A percentile compares a stretch with the other conserved stretches of the same genome.
Conservation (phyloP, 192 early-diverging fungal species). For the Allomyces macrogynus region DNA sequence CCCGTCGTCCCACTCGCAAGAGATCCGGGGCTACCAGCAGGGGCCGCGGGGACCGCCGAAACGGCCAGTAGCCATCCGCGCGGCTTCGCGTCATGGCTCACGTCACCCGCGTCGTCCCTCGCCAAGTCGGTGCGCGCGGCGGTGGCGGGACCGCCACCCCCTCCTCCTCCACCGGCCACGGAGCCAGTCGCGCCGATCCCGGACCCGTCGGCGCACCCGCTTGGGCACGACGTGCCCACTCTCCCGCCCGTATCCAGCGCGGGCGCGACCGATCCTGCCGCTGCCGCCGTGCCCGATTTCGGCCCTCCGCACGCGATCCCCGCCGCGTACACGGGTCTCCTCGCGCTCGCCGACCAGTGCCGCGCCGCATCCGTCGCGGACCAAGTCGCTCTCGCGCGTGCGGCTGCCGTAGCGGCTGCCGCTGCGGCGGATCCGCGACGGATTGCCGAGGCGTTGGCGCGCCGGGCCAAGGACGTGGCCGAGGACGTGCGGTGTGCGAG, state of each 20-base stretch:
- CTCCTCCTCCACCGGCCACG: too few relatives aligned
- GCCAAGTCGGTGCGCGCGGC: not conserved
- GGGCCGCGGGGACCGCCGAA: not conserved
- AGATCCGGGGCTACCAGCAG: not conserved
- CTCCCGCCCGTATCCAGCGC: not conserved
- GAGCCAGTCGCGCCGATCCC: not conserved
- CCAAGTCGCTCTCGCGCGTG: conserved; percentile 15
- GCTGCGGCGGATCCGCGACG: conserved; percentile 27
- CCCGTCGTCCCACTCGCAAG: not conserved
- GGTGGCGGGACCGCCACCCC: not conserved
- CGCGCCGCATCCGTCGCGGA: conserved; percentile 3
- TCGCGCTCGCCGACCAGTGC: not conserved
- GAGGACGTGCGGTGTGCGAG: conserved; percentile 58
- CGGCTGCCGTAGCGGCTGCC: not conserved
- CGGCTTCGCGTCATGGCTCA: not conserved
- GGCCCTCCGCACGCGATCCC: too few relatives aligned
- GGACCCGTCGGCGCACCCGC: not conserved
- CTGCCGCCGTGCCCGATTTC: too few relatives aligned
- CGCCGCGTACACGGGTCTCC: not conserved
- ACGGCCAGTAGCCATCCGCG: not conserved
- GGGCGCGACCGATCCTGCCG: too few relatives aligned
- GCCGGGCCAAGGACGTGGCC: conserved; percentile 50
- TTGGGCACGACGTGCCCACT: not conserved
- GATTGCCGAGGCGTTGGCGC: conserved; percentile 62
- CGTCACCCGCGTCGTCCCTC: not conserved